These are phyloP conservation scores for Nannizzia gypsea DNA, from an alignment of 2,329 filamentous ascomycete genomes.

Conservation along the genomic window DNA sequence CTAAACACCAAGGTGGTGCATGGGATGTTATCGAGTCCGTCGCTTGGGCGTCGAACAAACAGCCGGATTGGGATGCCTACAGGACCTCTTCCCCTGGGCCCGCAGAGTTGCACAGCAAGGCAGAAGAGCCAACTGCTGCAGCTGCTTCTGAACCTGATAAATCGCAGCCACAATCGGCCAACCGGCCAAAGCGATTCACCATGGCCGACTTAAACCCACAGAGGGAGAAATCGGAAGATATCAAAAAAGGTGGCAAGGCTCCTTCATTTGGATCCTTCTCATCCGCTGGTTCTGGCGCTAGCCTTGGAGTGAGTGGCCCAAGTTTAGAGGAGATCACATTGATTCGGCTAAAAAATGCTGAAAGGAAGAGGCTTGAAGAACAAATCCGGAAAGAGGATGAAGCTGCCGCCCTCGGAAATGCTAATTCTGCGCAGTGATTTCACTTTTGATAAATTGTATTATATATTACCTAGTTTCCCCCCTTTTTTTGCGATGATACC, in stretches of 20 bases:
- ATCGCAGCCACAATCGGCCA: conserved; percentile 9
- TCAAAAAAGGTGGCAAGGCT: conserved; percentile 20
- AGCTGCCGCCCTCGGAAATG: conserved; percentile 27
- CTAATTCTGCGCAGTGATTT: neutral
- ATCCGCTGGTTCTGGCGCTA: conserved; percentile 21
- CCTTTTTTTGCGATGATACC: conserved; percentile 2
- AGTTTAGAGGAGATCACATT: conserved; percentile 41
- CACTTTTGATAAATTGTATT: neutral
- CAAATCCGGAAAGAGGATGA: conserved; percentile 41
- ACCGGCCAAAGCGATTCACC: conserved; percentile 22
- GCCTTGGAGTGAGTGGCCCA: conserved; percentile 19
- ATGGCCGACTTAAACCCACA: conserved; percentile 25
- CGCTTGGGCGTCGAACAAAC: conserved; percentile 41
- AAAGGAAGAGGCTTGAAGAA: conserved; percentile 43
- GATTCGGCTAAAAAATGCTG: conserved; percentile 46
- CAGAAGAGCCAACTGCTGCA: conserved; percentile 5
- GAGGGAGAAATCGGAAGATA: conserved; percentile 13
- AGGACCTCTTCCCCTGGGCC: conserved; percentile 13
- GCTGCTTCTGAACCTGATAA: conserved; percentile 6
- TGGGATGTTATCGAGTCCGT: conserved; percentile 44
- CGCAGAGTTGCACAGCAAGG: neutral
- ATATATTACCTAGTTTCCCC: neutral
- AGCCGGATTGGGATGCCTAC: conserved; percentile 36
- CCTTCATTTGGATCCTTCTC: conserved; percentile 35
- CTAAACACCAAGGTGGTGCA: conserved; percentile 30